A percentile compares a stretch with the other conserved stretches of the same genome.
Conservation (phyloP, 1,284 basidiomycete species). For the Leccinum solheimii region DNA sequence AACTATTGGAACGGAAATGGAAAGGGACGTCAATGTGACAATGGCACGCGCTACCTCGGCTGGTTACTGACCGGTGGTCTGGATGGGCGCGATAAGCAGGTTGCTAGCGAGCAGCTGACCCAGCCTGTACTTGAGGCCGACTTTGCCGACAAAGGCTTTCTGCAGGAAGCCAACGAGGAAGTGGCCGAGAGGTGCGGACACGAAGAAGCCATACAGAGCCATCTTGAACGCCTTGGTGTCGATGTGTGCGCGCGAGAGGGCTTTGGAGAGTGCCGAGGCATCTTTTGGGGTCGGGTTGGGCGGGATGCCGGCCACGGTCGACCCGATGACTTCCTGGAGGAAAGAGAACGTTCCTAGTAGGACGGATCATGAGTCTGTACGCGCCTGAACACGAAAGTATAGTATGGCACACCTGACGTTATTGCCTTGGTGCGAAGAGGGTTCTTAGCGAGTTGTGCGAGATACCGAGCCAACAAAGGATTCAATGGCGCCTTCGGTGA, state of each 20-base stretch:
- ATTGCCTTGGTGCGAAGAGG: slow-evolving; percentile 76
- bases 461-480: slow-evolving; percentile 63
- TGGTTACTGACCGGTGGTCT: slow-evolving; percentile 56
- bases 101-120: slow-evolving; percentile 79
- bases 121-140: slow-evolving; percentile 65
- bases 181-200: slow-evolving; percentile 85
- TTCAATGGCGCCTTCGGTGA: slow-evolving; percentile 37
- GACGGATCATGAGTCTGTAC: slow-evolving; percentile 9
- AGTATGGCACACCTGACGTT: slow-evolving; percentile 54
- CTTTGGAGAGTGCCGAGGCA: slow-evolving; percentile 52
- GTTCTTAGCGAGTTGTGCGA: slow-evolving; percentile 59
- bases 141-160: slow-evolving; percentile 75
- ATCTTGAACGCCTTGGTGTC: slow-evolving; percentile 75
- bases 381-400: not conserved
- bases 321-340: slow-evolving; percentile 79
- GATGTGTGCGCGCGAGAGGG: slow-evolving; percentile 58
- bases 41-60: not conserved
- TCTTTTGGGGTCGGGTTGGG: slow-evolving; percentile 50
- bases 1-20: slow-evolving; percentile 33
- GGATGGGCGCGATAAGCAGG: slow-evolving; percentile 76
- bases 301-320: slow-evolving; percentile 63
- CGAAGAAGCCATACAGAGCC: slow-evolving; percentile 79
- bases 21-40: slow-evolving; percentile 22
- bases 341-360: slow-evolving; percentile 63
- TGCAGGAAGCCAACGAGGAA: slow-evolving; percentile 71